A percentile compares a stretch with the other conserved stretches of the same genome.
phyloP scores from a whole-genome alignment of 208 protist genomes.

The Trypanosoma avium region DNA sequence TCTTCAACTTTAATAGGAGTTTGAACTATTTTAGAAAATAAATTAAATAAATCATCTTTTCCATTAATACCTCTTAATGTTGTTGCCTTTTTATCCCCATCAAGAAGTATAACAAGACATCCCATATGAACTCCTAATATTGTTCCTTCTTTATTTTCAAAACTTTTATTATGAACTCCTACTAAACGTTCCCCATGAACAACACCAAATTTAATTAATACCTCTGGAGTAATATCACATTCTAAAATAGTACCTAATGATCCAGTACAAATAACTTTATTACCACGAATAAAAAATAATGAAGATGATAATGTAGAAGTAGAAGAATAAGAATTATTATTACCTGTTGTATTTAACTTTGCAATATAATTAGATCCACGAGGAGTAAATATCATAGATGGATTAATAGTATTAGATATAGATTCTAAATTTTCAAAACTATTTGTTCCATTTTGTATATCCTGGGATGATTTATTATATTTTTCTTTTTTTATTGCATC shows the following conservation, averaged over 20 bases:
- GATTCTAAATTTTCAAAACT: background rate
- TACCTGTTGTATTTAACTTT: background rate
- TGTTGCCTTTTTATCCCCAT: slow-evolving; percentile 31
- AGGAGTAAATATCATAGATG: background rate
- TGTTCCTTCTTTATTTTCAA: slow-evolving; percentile 12
- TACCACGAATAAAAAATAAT: slow-evolving; percentile 33
- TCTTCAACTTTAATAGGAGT: slow-evolving; percentile 16
- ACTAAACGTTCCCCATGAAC: slow-evolving; percentile 42
- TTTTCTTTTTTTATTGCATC: too few species aligned
- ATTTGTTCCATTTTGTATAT: background rate
- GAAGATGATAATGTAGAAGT: too few species aligned
- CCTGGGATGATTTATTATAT: background rate
- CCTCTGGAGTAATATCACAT: slow-evolving; percentile 28
- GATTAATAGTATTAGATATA: background rate
- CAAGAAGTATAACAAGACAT: slow-evolving; percentile 40
- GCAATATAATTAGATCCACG: background rate
- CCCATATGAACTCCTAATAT: slow-evolving; percentile 48
- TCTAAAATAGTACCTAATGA: slow-evolving; percentile 40
- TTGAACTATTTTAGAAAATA: slow-evolving; percentile 35
- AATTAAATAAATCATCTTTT: slow-evolving; percentile 16
- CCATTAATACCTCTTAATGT: slow-evolving; percentile 24
- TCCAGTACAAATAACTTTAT: slow-evolving; percentile 29
- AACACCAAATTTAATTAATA: slow-evolving; percentile 40
- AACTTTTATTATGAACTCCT: background rate
- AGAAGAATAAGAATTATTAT: too few species aligned